Base-by-base conservation (phyloP, 2,329 filamentous ascomycete species). In the Penicillium hesseltinei region DNA sequence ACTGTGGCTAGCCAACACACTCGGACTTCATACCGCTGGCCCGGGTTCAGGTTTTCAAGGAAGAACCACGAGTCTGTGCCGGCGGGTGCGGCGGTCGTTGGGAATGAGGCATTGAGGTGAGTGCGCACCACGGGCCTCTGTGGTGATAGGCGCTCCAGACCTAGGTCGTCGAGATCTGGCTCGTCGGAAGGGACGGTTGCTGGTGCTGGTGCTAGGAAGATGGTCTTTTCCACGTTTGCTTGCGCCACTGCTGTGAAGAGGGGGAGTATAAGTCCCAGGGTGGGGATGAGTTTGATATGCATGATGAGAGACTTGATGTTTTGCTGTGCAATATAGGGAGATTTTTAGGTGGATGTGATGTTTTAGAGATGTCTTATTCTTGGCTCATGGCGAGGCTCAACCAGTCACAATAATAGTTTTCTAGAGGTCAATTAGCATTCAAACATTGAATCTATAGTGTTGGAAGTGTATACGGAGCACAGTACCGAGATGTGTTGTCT, bases 1-100 rank as follows among this genome's bases (percentile, higher is more conserved):
- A 96, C 93, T 59, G 88, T 94, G 40, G 94, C 94, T 59, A 91
- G 82, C 92, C 93, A 99, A 77, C 93, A 97, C 58, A 97, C 82
- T 54, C 94, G 87, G 48, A 96, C 83, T 79, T 99, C 94, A 80
- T 97, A 97, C 63, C 92, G 84, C 69, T 88, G 88, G 11, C 85
- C 84, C 36, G 85, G 82, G n/a, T 76, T 80, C 54, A 99, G 80
- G 35, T 81, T 78, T 56, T 89, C 83, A 6, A 99, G 83, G 8
- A 93, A 77, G 64, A 92, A 84, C 94, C 94, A 97, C 29, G 89
- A 88, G 51, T 87, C 80, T 11, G 80, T 76, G 8, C 90, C 91
- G 13, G 78, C 72, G 10, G 81, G 81, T 31, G 75, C 70, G 2
- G 77, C 70, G 8, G 77, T 66, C 7, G 77, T 81, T 11, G 91